Evolutionary conservation across 1,139 yeast species (phyloP).

Genomic region (Geotrichum siamense): DNA sequence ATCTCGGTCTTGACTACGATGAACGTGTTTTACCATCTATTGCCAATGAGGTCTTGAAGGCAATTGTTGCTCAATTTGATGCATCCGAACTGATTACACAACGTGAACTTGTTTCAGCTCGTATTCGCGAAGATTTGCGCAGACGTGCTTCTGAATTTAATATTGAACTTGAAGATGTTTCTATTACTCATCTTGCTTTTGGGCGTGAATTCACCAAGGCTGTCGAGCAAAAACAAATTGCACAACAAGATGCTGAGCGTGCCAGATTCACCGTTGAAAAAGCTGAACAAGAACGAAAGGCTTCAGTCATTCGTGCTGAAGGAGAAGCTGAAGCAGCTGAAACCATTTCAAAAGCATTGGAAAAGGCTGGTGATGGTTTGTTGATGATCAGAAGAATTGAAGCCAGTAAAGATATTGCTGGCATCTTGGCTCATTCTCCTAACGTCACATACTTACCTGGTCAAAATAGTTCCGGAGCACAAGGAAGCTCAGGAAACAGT

Average conservation of each 20-base stretch:
- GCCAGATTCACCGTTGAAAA: constrained; percentile 90
- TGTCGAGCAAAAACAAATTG: constrained; percentile 97
- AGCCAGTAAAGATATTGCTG: constrained; percentile 93
- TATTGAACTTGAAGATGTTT: constrained; percentile 89
- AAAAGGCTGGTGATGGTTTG: constrained; percentile 94
- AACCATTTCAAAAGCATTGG: constrained; percentile 83
- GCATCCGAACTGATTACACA: constrained; percentile 97
- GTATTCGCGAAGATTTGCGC: constrained; percentile 80
- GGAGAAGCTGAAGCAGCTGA: constrained; percentile 99
- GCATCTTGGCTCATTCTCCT: constrained; percentile 71
- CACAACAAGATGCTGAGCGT: constrained; percentile 98
- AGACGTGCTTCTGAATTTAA: constrained; percentile 82
- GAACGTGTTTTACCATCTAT: constrained; percentile 96
- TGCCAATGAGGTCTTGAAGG: constrained; percentile 91
- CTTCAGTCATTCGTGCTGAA: constrained; percentile 92
- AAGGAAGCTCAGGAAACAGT: constrained; percentile 5
- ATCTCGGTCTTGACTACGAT: constrained; percentile 87
- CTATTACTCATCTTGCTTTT: constrained; percentile 95
- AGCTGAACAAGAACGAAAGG: constrained; percentile 97
- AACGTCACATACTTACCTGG: constrained; percentile 90
- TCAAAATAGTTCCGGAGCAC: not conserved
- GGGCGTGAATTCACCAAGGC: constrained; percentile 97
- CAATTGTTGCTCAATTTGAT: constrained; percentile 95
- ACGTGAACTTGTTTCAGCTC: constrained; percentile 88
- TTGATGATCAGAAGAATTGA: constrained; percentile 90